Evolutionary conservation across 1,284 basidiomycete species (phyloP), one percentile per base, ranked within the genome.

Genomic region (Ustilago tritici): DNA sequence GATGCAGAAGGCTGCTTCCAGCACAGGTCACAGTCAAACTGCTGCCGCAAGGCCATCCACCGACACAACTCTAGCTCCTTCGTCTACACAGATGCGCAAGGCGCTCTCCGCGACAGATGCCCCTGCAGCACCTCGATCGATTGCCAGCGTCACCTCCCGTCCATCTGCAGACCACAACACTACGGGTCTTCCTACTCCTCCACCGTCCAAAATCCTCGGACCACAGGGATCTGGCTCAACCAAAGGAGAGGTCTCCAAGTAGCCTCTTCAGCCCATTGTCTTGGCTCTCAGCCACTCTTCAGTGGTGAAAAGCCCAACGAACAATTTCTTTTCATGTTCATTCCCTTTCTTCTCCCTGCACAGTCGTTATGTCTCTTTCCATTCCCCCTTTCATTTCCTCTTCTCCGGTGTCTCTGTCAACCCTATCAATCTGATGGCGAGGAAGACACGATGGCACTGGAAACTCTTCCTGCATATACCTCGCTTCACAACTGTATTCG

Each of bases 141-240:
- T 52, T 23, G 50, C 69, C 1, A 71, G 69, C 52, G 69, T 59
- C 46, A 43, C 53, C n/a, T 52, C 63, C 11, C 64, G 50, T n/a
- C 47, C 62, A 0, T 55, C 60, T 40, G 40, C 65, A 35, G 65
- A 53, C 7, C 55, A 52, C 19, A 61, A 60, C 8, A 32, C 56
- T 17, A 63, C 65, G 9, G 69, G 69, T 4, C 66, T 75, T n/a
- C 76, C 76, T 7, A 75, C 76, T 11, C 76, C 76, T 17, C 76
- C 76, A 11, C 41, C 71, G 15, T 78, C 76, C 65, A 78, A 78
- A 50, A 78, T 78, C 34, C 55, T 76, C 14, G 61, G 49, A 38
- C 23, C 61, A 7, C 65, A 61, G 17, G 52, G n/a, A 28, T 12
- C 62, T 2, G 50, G 32, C 36, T 56, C 70, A 17, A 54, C 59